Conservation (phyloP, 805 yeast genomes). For the Candida caryicola region DNA sequence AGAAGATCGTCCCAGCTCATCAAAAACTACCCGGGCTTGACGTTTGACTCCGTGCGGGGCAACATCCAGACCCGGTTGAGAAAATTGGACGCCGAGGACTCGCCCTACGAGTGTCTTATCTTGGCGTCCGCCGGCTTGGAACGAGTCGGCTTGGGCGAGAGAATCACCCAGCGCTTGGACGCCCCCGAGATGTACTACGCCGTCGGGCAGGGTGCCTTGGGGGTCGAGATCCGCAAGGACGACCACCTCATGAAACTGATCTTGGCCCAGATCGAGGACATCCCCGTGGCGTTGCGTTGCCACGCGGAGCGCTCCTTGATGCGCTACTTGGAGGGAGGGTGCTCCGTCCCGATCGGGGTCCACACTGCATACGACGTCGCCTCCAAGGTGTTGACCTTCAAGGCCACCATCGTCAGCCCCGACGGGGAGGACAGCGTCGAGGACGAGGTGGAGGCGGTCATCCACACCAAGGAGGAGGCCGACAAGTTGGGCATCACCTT, state of each 20-base stretch:
- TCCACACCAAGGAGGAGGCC: constrained; percentile 56
- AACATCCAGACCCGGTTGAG: constrained; percentile 68
- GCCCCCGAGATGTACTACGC: constrained; percentile 88
- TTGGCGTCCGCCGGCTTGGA: constrained; percentile 91
- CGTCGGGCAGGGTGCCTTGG: constrained; percentile 98
- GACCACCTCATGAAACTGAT: constrained; percentile 60
- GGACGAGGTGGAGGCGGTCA: constrained; percentile 40
- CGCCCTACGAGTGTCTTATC: constrained; percentile 69
- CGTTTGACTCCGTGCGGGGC: constrained; percentile 85
- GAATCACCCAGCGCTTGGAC: constrained; percentile 72
- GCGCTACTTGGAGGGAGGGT: constrained; percentile 93
- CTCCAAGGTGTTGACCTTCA: constrained; percentile 48
- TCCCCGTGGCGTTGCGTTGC: constrained; percentile 69
- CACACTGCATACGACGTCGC: constrained; percentile 50
- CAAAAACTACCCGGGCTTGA: constrained; percentile 71
- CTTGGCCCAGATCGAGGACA: constrained; percentile 63
- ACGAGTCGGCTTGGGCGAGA: constrained; percentile 65
- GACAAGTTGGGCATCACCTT: constrained; percentile 64
- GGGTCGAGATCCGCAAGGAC: constrained; percentile 77
- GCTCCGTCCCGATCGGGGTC: constrained; percentile 96
- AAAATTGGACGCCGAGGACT: constrained; percentile 72
- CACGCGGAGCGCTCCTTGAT: constrained; percentile 84
- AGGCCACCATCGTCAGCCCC: constrained; percentile 77
- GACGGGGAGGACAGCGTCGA: constrained; percentile 76
- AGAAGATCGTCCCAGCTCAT: constrained; percentile 90